phyloP scores from a whole-genome alignment of 768 basidiomycete genomes.

The Rickenella mellea region DNA sequence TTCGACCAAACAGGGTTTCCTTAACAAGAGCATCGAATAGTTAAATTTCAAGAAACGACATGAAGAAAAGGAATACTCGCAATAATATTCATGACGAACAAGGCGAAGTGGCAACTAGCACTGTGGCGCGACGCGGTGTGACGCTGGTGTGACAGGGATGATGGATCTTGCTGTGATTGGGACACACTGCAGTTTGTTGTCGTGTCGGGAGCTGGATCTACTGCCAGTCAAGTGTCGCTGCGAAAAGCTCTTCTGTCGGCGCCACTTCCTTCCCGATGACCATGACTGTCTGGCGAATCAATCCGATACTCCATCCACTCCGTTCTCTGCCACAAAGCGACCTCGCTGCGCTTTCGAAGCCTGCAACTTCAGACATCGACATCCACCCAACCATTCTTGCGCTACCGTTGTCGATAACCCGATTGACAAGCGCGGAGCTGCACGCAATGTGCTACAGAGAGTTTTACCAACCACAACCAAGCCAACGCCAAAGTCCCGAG shows the following conservation, averaged over 20 bases:
- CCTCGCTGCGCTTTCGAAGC: background rate
- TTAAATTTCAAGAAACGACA: no score
- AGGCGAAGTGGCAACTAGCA: no score
- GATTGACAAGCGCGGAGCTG: slow-evolving; percentile 28
- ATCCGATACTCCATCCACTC: background rate
- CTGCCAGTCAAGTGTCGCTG: slow-evolving; percentile 70
- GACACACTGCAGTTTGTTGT: slow-evolving; percentile 47
- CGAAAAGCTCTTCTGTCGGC: slow-evolving; percentile 46
- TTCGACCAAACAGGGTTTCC: slow-evolving; percentile 94
- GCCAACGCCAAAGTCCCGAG: slow-evolving; percentile 11
- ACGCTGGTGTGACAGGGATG: no score
- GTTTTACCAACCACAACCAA: slow-evolving; percentile 30
- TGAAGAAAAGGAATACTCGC: no score
- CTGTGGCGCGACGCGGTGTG: no score
- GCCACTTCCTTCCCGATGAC: slow-evolving; percentile 49
- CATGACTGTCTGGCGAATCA: slow-evolving; percentile 40
- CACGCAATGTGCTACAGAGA: slow-evolving; percentile 43
- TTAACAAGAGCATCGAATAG: no score
- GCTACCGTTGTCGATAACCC: slow-evolving; percentile 11
- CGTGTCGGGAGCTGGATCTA: slow-evolving; percentile 62
- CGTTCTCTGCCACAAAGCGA: slow-evolving; percentile 58
- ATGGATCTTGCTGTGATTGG: slow-evolving; percentile 49
- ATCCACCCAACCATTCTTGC: slow-evolving; percentile 55
- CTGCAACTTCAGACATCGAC: slow-evolving; percentile 46
- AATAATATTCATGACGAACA: no score